Conservation (phyloP, 371 early-diverging fungal species). For the Actinomucor elegans region DNA sequence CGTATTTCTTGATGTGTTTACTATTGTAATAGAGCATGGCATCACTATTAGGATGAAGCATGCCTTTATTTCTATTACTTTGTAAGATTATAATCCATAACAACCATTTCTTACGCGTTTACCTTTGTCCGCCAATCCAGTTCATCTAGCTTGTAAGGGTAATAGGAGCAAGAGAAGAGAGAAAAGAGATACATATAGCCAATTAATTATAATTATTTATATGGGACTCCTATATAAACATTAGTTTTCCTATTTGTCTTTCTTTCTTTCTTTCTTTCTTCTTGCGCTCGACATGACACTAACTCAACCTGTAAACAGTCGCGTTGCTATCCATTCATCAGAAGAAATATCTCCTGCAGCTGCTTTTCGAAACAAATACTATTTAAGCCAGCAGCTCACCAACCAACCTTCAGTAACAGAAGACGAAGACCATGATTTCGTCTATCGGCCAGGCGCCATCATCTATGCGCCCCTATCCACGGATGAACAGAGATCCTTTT, state of each 20-base stretch:
- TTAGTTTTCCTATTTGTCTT: neutral
- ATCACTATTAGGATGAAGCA: neutral
- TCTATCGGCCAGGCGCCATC: constrained; percentile 23
- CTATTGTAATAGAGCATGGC: neutral
- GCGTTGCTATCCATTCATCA: too few relatives aligned
- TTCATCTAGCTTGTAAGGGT: constrained; percentile 2
- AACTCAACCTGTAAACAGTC: too few relatives aligned
- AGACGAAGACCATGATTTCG: constrained; percentile 15
- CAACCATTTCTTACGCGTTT: neutral
- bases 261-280: constrained; percentile 1
- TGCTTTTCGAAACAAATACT: constrained; percentile 42
- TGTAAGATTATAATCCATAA: neutral
- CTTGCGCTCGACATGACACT: neutral
- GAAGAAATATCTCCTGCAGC: constrained; percentile 37
- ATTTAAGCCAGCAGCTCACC: constrained; percentile 23
- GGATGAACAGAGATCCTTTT: constrained; percentile 8
- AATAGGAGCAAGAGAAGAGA: neutral
- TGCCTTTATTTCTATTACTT: neutral
- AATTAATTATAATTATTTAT: constrained; percentile 2
- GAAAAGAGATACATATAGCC: neutral
- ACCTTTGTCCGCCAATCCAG: constrained; percentile 13
- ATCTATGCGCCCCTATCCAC: constrained; percentile 29
- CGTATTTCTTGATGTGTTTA: neutral
- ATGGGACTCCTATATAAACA: too few relatives aligned
- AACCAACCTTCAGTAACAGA: neutral